phyloP scores from a whole-genome alignment of 768 basidiomycete species.

The Hypholoma fasciculare region DNA sequence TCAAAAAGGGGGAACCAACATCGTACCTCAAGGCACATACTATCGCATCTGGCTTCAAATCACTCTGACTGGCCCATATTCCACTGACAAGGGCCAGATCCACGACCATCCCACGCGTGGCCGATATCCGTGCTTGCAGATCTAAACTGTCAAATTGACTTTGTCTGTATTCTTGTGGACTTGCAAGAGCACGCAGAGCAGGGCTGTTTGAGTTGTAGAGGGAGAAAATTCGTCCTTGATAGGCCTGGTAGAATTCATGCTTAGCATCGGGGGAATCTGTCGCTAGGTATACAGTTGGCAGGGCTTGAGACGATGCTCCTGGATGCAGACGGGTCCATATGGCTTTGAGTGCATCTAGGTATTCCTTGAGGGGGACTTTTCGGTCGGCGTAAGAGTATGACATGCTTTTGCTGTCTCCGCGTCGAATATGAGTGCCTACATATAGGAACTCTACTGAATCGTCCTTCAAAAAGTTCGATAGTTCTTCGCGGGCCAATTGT shows the following conservation, averaged over 20 bases:
- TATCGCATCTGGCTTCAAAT: slow-evolving; percentile 47
- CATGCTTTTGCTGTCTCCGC: slow-evolving; percentile 53
- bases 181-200: slow-evolving; percentile 47
- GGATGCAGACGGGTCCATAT: slow-evolving; percentile 39
- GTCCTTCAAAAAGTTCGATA: slow-evolving; percentile 26
- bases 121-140: slow-evolving; percentile 40
- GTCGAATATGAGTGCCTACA: slow-evolving; percentile 61
- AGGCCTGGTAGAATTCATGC: slow-evolving; percentile 40
- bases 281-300: slow-evolving; percentile 54
- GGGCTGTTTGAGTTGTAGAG: slow-evolving; percentile 41
- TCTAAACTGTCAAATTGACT: slow-evolving; percentile 43
- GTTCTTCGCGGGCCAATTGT: slow-evolving; percentile 44
- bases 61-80: slow-evolving; percentile 49
- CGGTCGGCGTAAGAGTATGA: slow-evolving; percentile 43
- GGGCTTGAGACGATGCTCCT: slow-evolving; percentile 14
- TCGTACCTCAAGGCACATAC: slow-evolving; percentile 62
- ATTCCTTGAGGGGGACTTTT: slow-evolving; percentile 53
- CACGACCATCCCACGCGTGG: slow-evolving; percentile 65
- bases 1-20: not conserved
- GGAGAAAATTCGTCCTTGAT: slow-evolving; percentile 43
- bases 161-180: slow-evolving; percentile 56
- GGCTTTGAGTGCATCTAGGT: slow-evolving; percentile 38
- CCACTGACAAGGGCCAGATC: slow-evolving; percentile 70
- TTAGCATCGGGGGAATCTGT: slow-evolving; percentile 55
- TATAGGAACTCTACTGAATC: slow-evolving; percentile 29